phyloP scores from a whole-genome alignment of 2,329 filamentous ascomycete species.

The Colletotrichum lentis region DNA sequence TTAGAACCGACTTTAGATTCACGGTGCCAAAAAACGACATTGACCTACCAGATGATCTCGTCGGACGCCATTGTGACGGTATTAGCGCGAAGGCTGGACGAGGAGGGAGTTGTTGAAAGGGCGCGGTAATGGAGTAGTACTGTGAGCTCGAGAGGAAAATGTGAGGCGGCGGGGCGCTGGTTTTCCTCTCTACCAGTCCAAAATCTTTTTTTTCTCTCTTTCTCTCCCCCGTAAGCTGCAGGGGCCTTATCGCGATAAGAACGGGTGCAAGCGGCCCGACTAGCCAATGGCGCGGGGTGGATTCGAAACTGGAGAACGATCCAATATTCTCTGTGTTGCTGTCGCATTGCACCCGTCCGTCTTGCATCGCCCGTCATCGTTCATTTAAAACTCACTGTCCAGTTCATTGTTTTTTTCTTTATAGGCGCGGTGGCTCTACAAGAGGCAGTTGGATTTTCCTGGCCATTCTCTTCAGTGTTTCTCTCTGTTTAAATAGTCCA shows the following conservation, averaged over 20 bases:
- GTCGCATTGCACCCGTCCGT: neutral
- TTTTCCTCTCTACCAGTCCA: conserved; percentile 33
- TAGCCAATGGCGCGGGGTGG: conserved; percentile 23
- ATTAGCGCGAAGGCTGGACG: conserved; percentile 10
- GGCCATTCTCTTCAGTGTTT: neutral
- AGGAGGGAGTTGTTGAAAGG: conserved; percentile 7
- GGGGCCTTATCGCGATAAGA: conserved; percentile 38
- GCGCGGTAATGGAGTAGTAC: conserved; percentile 26
- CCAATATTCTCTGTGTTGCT: neutral
- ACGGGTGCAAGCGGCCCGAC: conserved; percentile 28
- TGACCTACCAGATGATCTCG: conserved; percentile 81
- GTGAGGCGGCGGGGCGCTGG: conserved; percentile 36
- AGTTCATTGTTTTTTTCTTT: neutral
- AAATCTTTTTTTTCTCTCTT: conserved; percentile 21
- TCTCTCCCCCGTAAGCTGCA: conserved; percentile 11
- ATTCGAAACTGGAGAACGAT: conserved; percentile 14
- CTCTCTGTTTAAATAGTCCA: neutral
- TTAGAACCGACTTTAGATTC: conserved; percentile 1
- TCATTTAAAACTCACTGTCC: neutral
- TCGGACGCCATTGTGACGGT: conserved; percentile 78
- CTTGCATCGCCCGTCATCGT: neutral
- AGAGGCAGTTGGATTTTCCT: neutral
- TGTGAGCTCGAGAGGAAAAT: conserved; percentile 30
- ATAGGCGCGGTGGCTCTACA: neutral
- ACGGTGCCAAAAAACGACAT: neutral